Conservation (phyloP, 129 eudicot genomes). For the Flaveria bidentis region DNA sequence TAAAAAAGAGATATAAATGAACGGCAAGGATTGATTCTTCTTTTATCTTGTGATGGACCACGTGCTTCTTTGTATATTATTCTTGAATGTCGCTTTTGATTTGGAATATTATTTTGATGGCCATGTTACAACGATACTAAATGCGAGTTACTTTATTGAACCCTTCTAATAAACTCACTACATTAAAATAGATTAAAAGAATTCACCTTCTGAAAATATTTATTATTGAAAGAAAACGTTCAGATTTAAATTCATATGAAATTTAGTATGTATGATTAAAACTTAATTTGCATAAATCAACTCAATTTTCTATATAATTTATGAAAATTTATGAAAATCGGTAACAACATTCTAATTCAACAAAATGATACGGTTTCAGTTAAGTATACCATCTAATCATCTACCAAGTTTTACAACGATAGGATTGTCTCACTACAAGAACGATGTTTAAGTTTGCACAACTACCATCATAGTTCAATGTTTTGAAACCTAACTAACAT, state of each 20-base stretch:
- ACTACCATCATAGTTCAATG: no score
- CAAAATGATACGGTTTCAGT: no score
- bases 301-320: background rate
- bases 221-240: background rate
- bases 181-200: no score
- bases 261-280: background rate
- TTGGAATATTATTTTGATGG: background rate
- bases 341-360: no score
- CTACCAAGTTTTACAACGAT: no score
- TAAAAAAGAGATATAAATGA: background rate
- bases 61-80: slow-evolving; percentile 26
- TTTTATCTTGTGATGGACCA: slow-evolving; percentile 17
- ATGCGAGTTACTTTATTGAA: background rate
- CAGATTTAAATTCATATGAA: background rate
- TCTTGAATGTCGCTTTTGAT: slow-evolving; percentile 7
- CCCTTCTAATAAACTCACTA: background rate
- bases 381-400: no score
- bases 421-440: no score
- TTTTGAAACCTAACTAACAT: no score
- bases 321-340: background rate
- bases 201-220: background rate
- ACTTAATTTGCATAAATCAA: background rate
- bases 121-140: background rate
- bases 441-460: no score
- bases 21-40: background rate